Base-by-base conservation (phyloP, 176 grass and related monocot genomes). In the Ampelocalamus luodianensis region DNA sequence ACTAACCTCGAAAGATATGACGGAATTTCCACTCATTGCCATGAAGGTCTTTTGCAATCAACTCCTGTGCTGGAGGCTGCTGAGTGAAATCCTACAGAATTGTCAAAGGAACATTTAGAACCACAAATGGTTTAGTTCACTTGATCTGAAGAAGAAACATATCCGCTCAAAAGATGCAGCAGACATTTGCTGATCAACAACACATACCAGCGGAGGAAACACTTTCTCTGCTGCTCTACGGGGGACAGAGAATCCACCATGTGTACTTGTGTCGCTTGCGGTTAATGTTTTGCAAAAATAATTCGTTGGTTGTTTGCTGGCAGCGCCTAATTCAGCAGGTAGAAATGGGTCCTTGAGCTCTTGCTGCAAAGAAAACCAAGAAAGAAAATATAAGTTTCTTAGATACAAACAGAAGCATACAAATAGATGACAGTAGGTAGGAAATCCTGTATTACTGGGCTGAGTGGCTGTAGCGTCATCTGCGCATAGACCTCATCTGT, bases 181-280 rank as follows among this genome's bases (percentile, higher is more conserved):
- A 22, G 34, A 56, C 10, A 71, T 67, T 73, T 64, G 66, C 39
- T 68, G 62, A 40, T 22, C 4, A 65, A 26, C 8, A 62, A 62
- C 68, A 79, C 88, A 16, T 92, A 99, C 97, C 93, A 99, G 76
- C 29, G 93, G 49, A 69, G 97, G 97, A 76, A 99, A 99, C 1
- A 99, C 97, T 76, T 99, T 99, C 88, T 99, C 96, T 32, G 93
- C 96, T 69, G 29, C 29, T 85, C 97, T 88, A 15, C 93, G 93
- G 27, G 97, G 93, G 89, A 99, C 97, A 77, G 97, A 99, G 71
- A 99, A 99, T 76, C 97, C 97, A 89, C 92, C 97, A 91, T 99
- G 97, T 23, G 97, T 99, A 79, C 97, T 99, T n/a, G 97, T 99
- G 75, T 99, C 97, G 77, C 97, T 99, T 50, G 97, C 97, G 97